A percentile compares a stretch with the other conserved stretches of the same genome.
Conservation (phyloP, 1,139 yeast genomes). For the Debaryomyces sp. region DNA sequence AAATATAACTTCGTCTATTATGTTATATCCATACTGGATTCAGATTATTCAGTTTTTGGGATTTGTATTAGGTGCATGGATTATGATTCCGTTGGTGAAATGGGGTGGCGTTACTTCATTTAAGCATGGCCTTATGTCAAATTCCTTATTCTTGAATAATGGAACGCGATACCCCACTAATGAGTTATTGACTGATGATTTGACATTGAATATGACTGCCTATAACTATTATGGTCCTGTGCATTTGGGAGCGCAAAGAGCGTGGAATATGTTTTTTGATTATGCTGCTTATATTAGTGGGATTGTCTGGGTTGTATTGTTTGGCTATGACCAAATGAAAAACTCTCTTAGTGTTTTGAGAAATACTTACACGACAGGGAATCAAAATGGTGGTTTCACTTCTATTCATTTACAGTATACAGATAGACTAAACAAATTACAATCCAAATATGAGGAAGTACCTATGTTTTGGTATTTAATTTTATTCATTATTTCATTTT, state of each 20-base stretch:
- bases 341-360: constrained; percentile 13
- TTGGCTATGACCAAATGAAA: constrained; percentile 30
- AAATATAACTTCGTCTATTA: constrained; percentile 44
- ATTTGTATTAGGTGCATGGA: constrained; percentile 44
- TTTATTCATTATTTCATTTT: constrained; percentile 38
- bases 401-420: constrained; percentile 16
- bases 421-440: constrained; percentile 45
- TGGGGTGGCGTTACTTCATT: constrained; percentile 31
- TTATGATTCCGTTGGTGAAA: constrained; percentile 42
- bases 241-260: constrained; percentile 46
- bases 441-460: constrained; percentile 39
- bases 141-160: constrained; percentile 30
- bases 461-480: constrained; percentile 45
- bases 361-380: constrained; percentile 8
- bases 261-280: constrained; percentile 55
- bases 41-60: constrained; percentile 46
- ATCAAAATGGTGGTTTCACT: constrained; percentile 7
- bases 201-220: constrained; percentile 40
- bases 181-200: constrained; percentile 33
- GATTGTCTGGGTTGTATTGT: constrained; percentile 45
- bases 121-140: constrained; percentile 44
- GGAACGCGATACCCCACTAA: constrained; percentile 41
- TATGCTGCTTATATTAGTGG: constrained; percentile 55
- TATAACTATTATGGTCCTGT: constrained; percentile 43
- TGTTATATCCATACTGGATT: constrained; percentile 50